Base-by-base conservation (phyloP, 257 asterid genomes). In the Fraxinus anomala region DNA sequence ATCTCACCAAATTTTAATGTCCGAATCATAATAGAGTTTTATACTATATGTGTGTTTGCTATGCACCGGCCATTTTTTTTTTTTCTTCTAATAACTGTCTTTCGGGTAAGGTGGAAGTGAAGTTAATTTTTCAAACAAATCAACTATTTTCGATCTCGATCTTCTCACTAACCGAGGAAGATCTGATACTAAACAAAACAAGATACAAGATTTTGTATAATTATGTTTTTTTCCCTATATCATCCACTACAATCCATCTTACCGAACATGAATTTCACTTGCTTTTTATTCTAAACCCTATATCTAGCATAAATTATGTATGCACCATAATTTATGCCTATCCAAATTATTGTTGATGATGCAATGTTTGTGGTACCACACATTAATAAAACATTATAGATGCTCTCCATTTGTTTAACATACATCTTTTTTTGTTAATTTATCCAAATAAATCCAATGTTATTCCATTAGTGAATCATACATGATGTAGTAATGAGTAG, bases 291-390 rank as follows among this genome's bases (percentile, higher is more conserved):
- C 31, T 24, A 63, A 63, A 24, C 17, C 19, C 69, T 23, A 23
- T 63, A 11, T 24, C 68, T 24, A 63, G 49, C 49, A 3, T 10
- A 10, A 2, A 40, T 16, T 10, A 40, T 82, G 80, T 79, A 67
- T 78, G 82, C 77, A 73, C 74, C 69, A 31, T 30, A 71, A 44
- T 82, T 73, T 78, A 78, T 78, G 73, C 77, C 72, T 69, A 78
- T 82, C 77, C 77, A 74, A 56, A 79, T 74, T 77, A 78, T 70
- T 70, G 85, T 74, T 44, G 82, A 77, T 70, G 80, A 78, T 78
- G 82, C 80, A 82, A 75, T 78, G 65, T 75, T 51, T 75, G 69
- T 75, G 77, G 54, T 63, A 63, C 69, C 69, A 63, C 39, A 19
- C 30, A 78, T 56, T n/a, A 78, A n/a, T 37, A 69, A 36, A 70